Percentiles rank a stretch among this genome's conserved stretches.
Conservation (phyloP, 1,139 yeast species). For the Yamadazyma songkhlaensis region DNA sequence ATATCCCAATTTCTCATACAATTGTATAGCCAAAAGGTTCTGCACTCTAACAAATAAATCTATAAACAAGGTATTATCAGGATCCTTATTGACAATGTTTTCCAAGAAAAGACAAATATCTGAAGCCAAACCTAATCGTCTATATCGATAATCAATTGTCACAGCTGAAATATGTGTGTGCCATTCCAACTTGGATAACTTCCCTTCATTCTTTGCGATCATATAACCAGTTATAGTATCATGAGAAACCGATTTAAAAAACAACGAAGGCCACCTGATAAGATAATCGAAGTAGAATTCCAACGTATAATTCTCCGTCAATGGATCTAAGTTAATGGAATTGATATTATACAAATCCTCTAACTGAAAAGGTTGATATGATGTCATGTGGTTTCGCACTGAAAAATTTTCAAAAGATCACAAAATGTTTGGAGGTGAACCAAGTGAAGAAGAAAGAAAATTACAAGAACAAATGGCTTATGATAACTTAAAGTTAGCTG, state of each 20-base stretch:
- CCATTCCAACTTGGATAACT: conserved; percentile 67
- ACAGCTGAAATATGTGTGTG: conserved; percentile 98
- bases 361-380: conserved; percentile 80
- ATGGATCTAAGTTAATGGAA: conserved; percentile 76
- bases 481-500: conserved; percentile 65
- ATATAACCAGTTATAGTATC: conserved; percentile 66
- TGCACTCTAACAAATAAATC: conserved; percentile 91
- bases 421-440: conserved; percentile 47
- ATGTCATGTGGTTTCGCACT: conserved; percentile 57
- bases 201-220: conserved; percentile 97
- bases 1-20: conserved; percentile 86
- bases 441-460: conserved; percentile 72
- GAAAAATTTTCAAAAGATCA: conserved; percentile 5
- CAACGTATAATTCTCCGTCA: conserved; percentile 86
- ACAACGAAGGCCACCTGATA: conserved; percentile 82
- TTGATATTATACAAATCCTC: conserved; percentile 75
- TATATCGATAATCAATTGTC: conserved; percentile 76
- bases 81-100: conserved; percentile 61
- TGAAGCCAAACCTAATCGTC: conserved; percentile 84
- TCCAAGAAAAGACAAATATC: conserved; percentile 72
- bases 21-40: conserved; percentile 70
- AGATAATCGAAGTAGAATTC: conserved; percentile 84
- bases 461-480: conserved; percentile 68
- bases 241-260: conserved; percentile 61
- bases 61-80: conserved; percentile 75